Evolutionary conservation across 2,329 filamentous ascomycete genomes (phyloP).

Genomic region (Raffaelea deltoideospora): DNA sequence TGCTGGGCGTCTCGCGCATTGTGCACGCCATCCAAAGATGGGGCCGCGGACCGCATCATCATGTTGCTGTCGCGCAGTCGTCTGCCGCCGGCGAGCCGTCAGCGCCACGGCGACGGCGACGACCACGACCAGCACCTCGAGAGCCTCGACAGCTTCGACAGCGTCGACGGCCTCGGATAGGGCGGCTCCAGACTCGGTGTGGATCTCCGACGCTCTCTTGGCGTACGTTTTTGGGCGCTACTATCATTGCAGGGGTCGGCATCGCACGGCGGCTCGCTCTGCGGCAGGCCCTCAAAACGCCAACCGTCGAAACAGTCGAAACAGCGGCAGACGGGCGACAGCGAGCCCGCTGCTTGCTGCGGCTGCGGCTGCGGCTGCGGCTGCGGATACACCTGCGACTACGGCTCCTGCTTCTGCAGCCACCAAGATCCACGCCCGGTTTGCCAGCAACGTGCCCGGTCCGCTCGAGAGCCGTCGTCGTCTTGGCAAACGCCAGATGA

Average conservation of each 20-base stretch:
- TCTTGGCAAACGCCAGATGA: slow-evolving; percentile 37
- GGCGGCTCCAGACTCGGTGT: slow-evolving; percentile 27
- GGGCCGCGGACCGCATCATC: too few relatives aligned
- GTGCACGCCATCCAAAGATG: background rate
- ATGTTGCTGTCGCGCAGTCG: background rate
- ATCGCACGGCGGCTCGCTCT: too few relatives aligned
- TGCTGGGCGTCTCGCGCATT: too few relatives aligned
- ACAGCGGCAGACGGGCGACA: too few relatives aligned
- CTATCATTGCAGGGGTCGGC: slow-evolving; percentile 12
- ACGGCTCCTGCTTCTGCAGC: too few relatives aligned
- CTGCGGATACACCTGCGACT: too few relatives aligned
- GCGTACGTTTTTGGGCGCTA: slow-evolving; percentile 32
- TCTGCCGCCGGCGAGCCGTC: background rate
- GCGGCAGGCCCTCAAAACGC: too few relatives aligned
- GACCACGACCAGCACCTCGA: background rate
- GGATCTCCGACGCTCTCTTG: slow-evolving; percentile 44
- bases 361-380: background rate
- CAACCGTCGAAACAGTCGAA: too few relatives aligned
- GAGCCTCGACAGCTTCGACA: background rate
- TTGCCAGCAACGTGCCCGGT: slow-evolving; percentile 28
- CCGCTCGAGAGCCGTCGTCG: slow-evolving; percentile 40
- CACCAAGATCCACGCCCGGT: slow-evolving; percentile 9
- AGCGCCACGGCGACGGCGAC: background rate
- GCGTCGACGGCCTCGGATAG: too few relatives aligned
- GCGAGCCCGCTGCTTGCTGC: background rate